Conservation (phyloP, 768 basidiomycete genomes). For the Tremella mesenterica region DNA sequence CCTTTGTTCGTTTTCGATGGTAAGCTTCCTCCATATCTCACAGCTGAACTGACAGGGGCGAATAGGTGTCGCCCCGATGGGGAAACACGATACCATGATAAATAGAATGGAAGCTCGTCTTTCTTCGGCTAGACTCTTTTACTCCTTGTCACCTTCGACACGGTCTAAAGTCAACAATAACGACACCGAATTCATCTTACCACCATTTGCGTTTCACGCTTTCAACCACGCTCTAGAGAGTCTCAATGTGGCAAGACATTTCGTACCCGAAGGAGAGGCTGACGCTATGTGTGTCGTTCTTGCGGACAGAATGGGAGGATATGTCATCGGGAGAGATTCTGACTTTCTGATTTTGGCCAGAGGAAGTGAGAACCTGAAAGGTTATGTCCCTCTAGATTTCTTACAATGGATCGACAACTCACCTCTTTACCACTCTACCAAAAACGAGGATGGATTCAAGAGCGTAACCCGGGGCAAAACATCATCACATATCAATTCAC, state of each 20-base stretch:
- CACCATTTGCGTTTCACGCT: constrained; percentile 37
- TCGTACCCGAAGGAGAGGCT: constrained; percentile 40
- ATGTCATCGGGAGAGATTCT: constrained; percentile 37
- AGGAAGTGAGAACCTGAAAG: constrained; percentile 14
- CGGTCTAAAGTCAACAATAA: constrained; percentile 39
- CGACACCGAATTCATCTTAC: constrained; percentile 25
- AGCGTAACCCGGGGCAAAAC: constrained; percentile 5
- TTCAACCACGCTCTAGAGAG: constrained; percentile 33
- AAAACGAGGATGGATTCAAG: not conserved
- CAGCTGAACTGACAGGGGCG: not conserved
- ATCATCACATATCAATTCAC: too few species aligned
- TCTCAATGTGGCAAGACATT: constrained; percentile 29
- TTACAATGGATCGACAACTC: constrained; percentile 38
- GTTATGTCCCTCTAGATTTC: constrained; percentile 43
- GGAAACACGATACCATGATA: constrained; percentile 39
- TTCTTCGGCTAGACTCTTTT: constrained; percentile 36
- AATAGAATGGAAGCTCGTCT: constrained; percentile 21
- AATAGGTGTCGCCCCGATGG: constrained; percentile 37
- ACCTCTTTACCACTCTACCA: too few species aligned
- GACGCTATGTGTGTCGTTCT: constrained; percentile 37
- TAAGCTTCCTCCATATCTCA: constrained; percentile 12
- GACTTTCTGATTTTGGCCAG: constrained; percentile 38
- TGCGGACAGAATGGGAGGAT: constrained; percentile 38
- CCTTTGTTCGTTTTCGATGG: constrained; percentile 45
- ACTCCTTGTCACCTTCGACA: constrained; percentile 39